Percentiles rank a stretch among this genome's conserved stretches.
These are phyloP conservation scores for Neurospora hispaniola DNA, from an alignment of 495 filamentous ascomycete species.

Conservation along the genomic window DNA sequence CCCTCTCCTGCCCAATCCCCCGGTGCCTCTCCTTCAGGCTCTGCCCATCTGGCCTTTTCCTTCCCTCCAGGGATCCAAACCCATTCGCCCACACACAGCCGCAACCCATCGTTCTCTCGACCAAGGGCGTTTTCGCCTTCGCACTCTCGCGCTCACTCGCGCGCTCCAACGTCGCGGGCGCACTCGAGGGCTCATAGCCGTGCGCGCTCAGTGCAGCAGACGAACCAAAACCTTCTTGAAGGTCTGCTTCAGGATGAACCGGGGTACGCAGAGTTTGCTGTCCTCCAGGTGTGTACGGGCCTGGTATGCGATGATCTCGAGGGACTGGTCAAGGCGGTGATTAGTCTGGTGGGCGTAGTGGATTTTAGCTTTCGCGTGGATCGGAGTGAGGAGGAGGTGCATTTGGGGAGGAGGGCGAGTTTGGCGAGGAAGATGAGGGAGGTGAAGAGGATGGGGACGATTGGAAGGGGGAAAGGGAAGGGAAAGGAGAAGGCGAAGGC, in stretches of 20 bases:
- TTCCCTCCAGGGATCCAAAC: not conserved
- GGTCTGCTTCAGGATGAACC: slow-evolving; percentile 42
- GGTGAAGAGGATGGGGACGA: slow-evolving; percentile 5
- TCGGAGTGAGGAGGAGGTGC: not conserved
- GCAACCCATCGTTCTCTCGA: not conserved
- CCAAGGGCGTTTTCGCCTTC: not conserved
- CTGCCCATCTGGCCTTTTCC: not conserved
- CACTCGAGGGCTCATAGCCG: not conserved
- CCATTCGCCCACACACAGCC: not conserved
- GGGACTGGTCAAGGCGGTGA: slow-evolving; percentile 51
- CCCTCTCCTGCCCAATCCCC: not conserved
- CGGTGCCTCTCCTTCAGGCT: not conserved
- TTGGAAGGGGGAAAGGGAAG: slow-evolving; percentile 1
- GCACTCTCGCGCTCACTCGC: not conserved
- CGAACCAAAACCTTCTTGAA: not conserved
- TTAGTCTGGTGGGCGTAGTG: slow-evolving; percentile 64
- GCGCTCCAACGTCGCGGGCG: not conserved
- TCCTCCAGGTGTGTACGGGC: slow-evolving; percentile 66
- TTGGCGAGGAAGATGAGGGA: slow-evolving; percentile 1
- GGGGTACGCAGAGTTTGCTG: slow-evolving; percentile 72
- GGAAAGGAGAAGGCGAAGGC: not conserved
- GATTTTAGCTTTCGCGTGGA: slow-evolving; percentile 58
- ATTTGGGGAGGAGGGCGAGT: slow-evolving; percentile 5
- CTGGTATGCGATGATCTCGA: slow-evolving; percentile 63
- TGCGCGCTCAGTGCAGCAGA: not conserved